A percentile compares a stretch with the other conserved stretches of the same genome.
Conservation (phyloP, 2,329 filamentous ascomycete genomes). For the Fusarium pseudoanthophilum region DNA sequence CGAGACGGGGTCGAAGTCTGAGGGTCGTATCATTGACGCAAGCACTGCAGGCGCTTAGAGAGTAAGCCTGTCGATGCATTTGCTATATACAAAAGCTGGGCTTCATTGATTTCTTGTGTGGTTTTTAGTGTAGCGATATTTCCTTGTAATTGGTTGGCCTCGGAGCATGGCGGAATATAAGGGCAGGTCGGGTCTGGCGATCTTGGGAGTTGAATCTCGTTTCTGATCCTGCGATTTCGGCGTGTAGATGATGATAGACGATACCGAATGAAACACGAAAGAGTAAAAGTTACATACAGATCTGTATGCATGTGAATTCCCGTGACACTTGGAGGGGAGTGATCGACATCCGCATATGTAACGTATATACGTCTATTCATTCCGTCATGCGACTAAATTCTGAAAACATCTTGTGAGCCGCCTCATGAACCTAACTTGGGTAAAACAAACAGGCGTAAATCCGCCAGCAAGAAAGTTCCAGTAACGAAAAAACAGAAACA, state of each 20-base stretch:
- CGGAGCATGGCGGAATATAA: constrained; percentile 39
- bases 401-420: not conserved
- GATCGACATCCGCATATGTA: not conserved
- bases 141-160: constrained; percentile 33
- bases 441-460: constrained; percentile 5
- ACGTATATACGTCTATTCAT: constrained; percentile 21
- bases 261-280: constrained; percentile 20
- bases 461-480: constrained; percentile 4
- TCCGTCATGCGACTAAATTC: constrained; percentile 12
- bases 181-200: constrained; percentile 33
- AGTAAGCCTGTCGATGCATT: constrained; percentile 44
- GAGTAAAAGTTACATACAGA: not conserved
- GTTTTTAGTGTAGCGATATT: constrained; percentile 13
- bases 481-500: constrained; percentile 20
- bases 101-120: constrained; percentile 2
- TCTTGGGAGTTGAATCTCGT: constrained; percentile 45
- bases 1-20: constrained; percentile 64
- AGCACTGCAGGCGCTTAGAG: constrained; percentile 65
- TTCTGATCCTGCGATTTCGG: constrained; percentile 26
- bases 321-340: too few relatives aligned
- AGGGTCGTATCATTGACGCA: constrained; percentile 67
- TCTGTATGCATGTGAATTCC: not conserved
- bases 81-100: constrained; percentile 2
- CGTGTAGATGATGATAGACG: constrained; percentile 27
- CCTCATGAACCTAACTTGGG: not conserved